phyloP scores from a whole-genome alignment of 1,284 basidiomycete species.

The Omphalotus olearius region DNA sequence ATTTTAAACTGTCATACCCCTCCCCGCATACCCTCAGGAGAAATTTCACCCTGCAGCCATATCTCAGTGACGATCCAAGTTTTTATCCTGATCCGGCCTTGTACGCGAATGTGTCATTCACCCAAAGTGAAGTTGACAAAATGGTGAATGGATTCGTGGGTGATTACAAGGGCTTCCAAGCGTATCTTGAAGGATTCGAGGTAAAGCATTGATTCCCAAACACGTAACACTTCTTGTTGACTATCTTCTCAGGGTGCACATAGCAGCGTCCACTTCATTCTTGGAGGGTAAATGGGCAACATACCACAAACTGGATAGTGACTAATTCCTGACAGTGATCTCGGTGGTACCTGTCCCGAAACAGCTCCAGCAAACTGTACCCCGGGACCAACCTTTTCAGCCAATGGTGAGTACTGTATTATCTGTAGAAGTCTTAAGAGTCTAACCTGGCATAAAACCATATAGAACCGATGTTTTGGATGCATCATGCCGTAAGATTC shows the following conservation, averaged over 20 bases:
- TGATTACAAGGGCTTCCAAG: constrained; percentile 31
- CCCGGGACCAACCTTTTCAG: constrained; percentile 18
- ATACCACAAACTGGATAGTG: neutral
- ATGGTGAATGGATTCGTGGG: constrained; percentile 26
- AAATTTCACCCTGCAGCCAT: constrained; percentile 32
- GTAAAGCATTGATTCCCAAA: neutral
- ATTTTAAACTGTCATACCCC: constrained; percentile 28
- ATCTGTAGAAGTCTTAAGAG: neutral
- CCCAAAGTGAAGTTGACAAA: constrained; percentile 21
- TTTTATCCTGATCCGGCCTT: constrained; percentile 20
- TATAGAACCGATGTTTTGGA: constrained; percentile 33
- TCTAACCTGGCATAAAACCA: neutral
- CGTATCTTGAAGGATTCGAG: constrained; percentile 24
- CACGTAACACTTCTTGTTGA: neutral
- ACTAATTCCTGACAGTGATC: constrained; percentile 13
- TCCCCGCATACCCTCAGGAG: constrained; percentile 30
- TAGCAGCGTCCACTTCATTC: constrained; percentile 17
- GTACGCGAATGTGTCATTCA: constrained; percentile 28
- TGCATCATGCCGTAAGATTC: constrained; percentile 31
- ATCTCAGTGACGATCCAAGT: constrained; percentile 14
- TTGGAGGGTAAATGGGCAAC: constrained; percentile 16
- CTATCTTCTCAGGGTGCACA: constrained; percentile 16
- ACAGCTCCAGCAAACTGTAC: constrained; percentile 16
- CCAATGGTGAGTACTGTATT: constrained; percentile 13
- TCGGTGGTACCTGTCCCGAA: constrained; percentile 14